A percentile compares a stretch with the other conserved stretches of the same genome.
These are phyloP conservation scores for Megacollybia marginata DNA, from an alignment of 768 basidiomycete species.

Conservation along the genomic window DNA sequence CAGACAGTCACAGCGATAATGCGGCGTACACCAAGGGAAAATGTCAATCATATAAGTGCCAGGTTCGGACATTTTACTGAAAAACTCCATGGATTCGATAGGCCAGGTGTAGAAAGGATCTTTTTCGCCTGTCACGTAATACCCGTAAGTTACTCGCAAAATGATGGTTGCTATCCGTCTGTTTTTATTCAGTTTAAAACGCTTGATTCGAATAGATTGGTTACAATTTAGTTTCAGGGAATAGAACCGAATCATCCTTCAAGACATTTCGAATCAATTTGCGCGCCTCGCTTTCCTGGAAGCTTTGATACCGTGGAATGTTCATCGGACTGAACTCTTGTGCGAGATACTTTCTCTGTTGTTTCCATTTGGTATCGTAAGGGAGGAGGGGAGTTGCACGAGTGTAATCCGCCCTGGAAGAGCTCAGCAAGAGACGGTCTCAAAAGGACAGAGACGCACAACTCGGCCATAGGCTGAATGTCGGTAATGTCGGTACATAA, in stretches of 20 bases:
- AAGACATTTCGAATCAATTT: background rate
- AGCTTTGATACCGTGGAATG: background rate
- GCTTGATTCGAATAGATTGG: background rate
- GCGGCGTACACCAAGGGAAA: constrained; percentile 12
- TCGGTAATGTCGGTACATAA: constrained; percentile 1
- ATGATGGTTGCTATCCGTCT: background rate
- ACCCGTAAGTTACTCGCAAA: background rate
- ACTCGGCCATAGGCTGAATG: background rate
- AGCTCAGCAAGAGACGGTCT: background rate
- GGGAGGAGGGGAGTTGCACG: background rate
- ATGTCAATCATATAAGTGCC: constrained; percentile 14
- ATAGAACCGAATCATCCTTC: background rate
- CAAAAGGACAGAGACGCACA: background rate
- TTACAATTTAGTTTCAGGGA: background rate
- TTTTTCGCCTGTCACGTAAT: background rate
- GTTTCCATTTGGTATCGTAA: background rate
- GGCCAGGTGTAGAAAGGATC: background rate
- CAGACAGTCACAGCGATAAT: background rate
- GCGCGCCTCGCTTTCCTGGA: background rate
- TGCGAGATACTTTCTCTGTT: background rate
- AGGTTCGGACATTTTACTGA: background rate
- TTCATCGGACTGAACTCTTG: background rate
- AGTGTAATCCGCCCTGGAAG: background rate
- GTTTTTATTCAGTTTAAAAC: background rate
- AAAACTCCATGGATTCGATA: background rate